phyloP scores from a whole-genome alignment of 495 filamentous ascomycete genomes.

The Hypoxylon perforatum region DNA sequence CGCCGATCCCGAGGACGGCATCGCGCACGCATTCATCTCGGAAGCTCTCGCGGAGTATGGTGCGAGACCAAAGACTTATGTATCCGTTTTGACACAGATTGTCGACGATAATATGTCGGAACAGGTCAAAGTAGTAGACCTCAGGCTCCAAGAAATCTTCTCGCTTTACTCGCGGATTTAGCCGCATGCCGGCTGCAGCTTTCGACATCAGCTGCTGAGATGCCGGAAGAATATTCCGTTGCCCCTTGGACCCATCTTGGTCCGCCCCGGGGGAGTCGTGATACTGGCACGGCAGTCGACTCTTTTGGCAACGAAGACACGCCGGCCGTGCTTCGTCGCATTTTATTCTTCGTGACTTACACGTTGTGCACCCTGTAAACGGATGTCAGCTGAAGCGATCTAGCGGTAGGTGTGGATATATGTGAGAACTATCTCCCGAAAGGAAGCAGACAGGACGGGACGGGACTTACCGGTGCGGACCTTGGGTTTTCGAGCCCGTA shows the following conservation, averaged over 20 bases:
- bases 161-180: neutral
- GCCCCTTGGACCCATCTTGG: neutral
- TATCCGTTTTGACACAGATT: conserved; percentile 30
- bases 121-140: conserved; percentile 33
- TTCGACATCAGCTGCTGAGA: neutral
- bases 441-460: too few species aligned
- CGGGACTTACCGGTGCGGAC: conserved; percentile 28
- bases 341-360: conserved; percentile 64
- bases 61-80: conserved; percentile 28
- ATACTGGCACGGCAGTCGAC: conserved; percentile 18
- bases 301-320: conserved; percentile 59
- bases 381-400: conserved; percentile 6
- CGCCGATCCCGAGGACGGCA: conserved; percentile 31
- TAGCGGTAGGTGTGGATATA: neutral
- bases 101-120: conserved; percentile 25
- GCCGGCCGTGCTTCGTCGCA: conserved; percentile 63
- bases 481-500: conserved; percentile 29
- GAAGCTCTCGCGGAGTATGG: conserved; percentile 31
- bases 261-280: neutral
- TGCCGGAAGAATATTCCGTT: neutral
- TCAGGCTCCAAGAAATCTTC: conserved; percentile 14
- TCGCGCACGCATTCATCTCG: conserved; percentile 35
- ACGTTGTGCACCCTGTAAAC: conserved; percentile 62
- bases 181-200: neutral
- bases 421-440: neutral